A percentile compares a stretch with the other conserved stretches of the same genome.
phyloP scores from a whole-genome alignment of 805 yeast species.

The Ogataea dorogensis region DNA sequence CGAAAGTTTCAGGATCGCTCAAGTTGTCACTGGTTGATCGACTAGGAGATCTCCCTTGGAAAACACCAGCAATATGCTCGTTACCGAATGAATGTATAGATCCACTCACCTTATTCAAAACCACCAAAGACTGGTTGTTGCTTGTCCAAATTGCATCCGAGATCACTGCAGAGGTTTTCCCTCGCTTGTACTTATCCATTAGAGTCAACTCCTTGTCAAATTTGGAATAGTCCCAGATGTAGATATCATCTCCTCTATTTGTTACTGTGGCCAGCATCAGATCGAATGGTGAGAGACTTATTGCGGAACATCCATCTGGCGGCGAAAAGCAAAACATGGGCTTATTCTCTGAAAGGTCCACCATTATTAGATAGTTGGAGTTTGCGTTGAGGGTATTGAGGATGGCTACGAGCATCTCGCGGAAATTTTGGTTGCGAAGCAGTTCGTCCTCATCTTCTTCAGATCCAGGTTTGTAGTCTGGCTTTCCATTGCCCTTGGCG shows the following conservation, averaged over 20 bases:
- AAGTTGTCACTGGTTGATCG: neutral
- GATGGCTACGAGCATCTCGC: slow-evolving; percentile 28
- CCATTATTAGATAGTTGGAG: slow-evolving; percentile 40
- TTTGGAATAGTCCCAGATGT: slow-evolving; percentile 60
- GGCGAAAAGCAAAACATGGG: slow-evolving; percentile 49
- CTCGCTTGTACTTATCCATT: slow-evolving; percentile 58
- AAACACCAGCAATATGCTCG: slow-evolving; percentile 29
- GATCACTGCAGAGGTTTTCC: slow-evolving; percentile 58
- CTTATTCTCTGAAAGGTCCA: slow-evolving; percentile 45
- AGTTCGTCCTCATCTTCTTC: slow-evolving; percentile 17
- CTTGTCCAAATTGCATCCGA: slow-evolving; percentile 53
- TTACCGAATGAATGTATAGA: slow-evolving; percentile 62
- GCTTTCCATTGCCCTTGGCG: slow-evolving; percentile 13
- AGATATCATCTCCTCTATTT: slow-evolving; percentile 59
- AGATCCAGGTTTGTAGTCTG: slow-evolving; percentile 2
- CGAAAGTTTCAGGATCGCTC: slow-evolving; percentile 3
- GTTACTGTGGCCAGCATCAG: slow-evolving; percentile 52
- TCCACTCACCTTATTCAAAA: slow-evolving; percentile 54
- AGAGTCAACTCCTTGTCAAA: slow-evolving; percentile 50
- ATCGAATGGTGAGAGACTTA: slow-evolving; percentile 64
- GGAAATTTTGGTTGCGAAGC: slow-evolving; percentile 22
- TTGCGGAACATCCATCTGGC: slow-evolving; percentile 58
- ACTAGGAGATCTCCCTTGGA: slow-evolving; percentile 3
- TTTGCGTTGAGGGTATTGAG: slow-evolving; percentile 30
- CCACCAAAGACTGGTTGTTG: slow-evolving; percentile 43